Evolutionary conservation across 2,329 filamentous ascomycete genomes (phyloP), one percentile per base, ranked within the genome.

Genomic region (Thielaviopsis euricoi): DNA sequence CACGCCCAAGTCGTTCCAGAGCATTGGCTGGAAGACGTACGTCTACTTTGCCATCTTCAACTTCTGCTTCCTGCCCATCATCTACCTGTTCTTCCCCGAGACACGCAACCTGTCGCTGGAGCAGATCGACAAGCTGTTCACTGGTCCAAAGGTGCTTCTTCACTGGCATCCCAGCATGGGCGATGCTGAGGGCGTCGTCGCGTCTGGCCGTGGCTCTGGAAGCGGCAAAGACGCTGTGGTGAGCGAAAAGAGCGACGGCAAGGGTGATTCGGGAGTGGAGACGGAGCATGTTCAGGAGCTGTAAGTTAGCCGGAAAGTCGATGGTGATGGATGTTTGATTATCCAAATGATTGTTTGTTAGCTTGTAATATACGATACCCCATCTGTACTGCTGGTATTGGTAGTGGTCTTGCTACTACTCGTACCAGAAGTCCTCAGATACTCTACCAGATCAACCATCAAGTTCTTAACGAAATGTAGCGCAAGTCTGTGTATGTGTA

Each of bases 41-140:
- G 61, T 71, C 53, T 68, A 71, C 54, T 72, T 71, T 58, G 64
- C 66, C 49, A 63, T 69, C 59, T 69, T 71, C 62, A 71, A 73
- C 61, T 64, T 67, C 40, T 57, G 60, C 48, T 70, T 70, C 58
- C 68, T 75, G 17, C 72, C 72, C 0, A 67, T 73, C 59, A 71
- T 76, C 12, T 76, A 71, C 63, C 73, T 74, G 62, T 72, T 74
- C 64, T 77, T 74, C 61, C 74, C 73, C 0, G 74, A 77, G 62
- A 77, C 75, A 0, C 72, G 71, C 29, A 69, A 71, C 0, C 65
- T 76, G 7, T 71, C 71, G 22, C 69, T 79, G 0, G 76, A 78
- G 64, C 74, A 78, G 64, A 72, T 79, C 53, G 73, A 76, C 52
- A 65, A 64, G 54, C 62, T 71, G 1, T 71, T 71, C 56, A 70